A percentile compares a stretch with the other conserved stretches of the same genome.
phyloP scores from a whole-genome alignment of 2,329 filamentous ascomycete species.

The Catunica adiposa region DNA sequence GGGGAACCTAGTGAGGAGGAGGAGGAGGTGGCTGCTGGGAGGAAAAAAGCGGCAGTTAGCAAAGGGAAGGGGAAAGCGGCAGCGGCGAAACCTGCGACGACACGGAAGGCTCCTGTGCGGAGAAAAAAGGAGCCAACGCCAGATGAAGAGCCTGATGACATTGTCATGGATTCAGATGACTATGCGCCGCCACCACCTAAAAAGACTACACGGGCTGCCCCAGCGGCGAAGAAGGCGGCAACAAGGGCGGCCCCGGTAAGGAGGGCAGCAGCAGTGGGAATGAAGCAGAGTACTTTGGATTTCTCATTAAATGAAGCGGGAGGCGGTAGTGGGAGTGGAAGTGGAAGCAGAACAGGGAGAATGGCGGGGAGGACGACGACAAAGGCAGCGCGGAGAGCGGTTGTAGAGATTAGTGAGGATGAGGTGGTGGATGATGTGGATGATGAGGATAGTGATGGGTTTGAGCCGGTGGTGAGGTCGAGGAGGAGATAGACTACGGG shows the following conservation, averaged over 20 bases:
- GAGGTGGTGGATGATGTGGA: slow-evolving; percentile 47
- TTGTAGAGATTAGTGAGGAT: slow-evolving; percentile 47
- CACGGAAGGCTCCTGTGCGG: slow-evolving; percentile 17
- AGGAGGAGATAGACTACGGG: not conserved
- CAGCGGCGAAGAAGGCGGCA: not conserved
- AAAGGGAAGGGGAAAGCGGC: slow-evolving; percentile 23
- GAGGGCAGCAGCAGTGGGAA: not conserved
- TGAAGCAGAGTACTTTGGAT: slow-evolving; percentile 33
- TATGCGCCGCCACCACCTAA: slow-evolving; percentile 18
- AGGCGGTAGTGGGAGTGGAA: not conserved
- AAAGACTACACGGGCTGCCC: slow-evolving; percentile 15
- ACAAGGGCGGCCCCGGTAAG: not conserved
- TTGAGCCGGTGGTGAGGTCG: slow-evolving; percentile 28
- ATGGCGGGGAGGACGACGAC: slow-evolving; percentile 15
- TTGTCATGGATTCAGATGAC: slow-evolving; percentile 25
- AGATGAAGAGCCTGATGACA: slow-evolving; percentile 33
- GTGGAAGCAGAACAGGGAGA: not conserved
- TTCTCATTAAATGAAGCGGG: slow-evolving; percentile 33
- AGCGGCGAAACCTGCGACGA: slow-evolving; percentile 25
- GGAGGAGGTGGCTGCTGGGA: slow-evolving; percentile 20
- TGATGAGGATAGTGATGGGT: slow-evolving; percentile 44
- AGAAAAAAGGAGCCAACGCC: slow-evolving; percentile 24
- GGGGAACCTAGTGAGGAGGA: slow-evolving; percentile 38
- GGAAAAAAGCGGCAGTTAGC: slow-evolving; percentile 20
- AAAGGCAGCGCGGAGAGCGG: slow-evolving; percentile 27